A percentile compares a stretch with the other conserved stretches of the same genome.
Conservation (phyloP, 805 yeast genomes). For the Kluyveromyces starmeri region DNA sequence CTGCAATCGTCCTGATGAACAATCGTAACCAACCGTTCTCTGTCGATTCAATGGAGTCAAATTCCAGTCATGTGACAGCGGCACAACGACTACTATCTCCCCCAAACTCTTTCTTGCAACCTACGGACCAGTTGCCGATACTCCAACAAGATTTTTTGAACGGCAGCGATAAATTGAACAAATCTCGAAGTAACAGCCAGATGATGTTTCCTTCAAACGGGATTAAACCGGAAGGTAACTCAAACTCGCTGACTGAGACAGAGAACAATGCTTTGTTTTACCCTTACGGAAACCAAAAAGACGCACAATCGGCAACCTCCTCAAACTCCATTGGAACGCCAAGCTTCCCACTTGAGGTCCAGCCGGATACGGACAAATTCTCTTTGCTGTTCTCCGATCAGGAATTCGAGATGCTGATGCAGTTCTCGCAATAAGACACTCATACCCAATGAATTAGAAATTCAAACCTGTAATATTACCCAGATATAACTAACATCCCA, state of each 20-base stretch:
- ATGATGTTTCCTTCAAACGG: not conserved
- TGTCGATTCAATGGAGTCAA: not conserved
- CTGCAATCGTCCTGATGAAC: not conserved
- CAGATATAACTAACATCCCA: no score
- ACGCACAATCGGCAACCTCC: not conserved
- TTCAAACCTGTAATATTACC: not conserved
- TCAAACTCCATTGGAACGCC: slow-evolving; percentile 2
- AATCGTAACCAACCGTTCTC: not conserved
- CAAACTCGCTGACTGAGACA: not conserved
- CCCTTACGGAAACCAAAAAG: not conserved
- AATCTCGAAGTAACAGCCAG: not conserved
- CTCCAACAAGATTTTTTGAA: not conserved
- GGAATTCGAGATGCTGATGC: slow-evolving; percentile 7
- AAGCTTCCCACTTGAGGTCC: not conserved
- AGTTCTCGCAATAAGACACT: slow-evolving; percentile 5
- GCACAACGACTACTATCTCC: not conserved
- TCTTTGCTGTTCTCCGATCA: slow-evolving; percentile 7
- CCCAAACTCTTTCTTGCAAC: not conserved
- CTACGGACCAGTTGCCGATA: not conserved
- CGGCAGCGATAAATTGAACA: no score
- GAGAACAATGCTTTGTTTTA: not conserved
- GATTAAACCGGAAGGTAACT: not conserved
- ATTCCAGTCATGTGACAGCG: not conserved
- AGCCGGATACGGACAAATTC: slow-evolving; percentile 8
- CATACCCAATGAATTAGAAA: no score